Base-by-base conservation (phyloP, 2,329 filamentous ascomycete species). In the Metarhizium brunneum region DNA sequence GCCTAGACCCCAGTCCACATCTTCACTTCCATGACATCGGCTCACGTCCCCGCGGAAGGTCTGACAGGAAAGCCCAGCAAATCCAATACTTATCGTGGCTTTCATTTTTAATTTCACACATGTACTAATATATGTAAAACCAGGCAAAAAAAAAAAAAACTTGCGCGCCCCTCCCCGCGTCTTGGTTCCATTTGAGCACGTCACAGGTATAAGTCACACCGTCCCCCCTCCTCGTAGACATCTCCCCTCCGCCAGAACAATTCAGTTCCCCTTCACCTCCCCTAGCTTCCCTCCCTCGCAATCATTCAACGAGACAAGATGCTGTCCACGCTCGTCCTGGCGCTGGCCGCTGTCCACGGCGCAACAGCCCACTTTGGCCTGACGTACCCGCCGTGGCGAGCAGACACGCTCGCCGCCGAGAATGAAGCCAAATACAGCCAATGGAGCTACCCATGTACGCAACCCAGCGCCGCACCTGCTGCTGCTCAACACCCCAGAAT, bases 401-500 rank as follows among this genome's bases (percentile, higher is more conserved):
- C 68, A 56, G 71, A 80, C 63, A 77, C 75, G 0, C 71, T 81
- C 45, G 60, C 64, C 25, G 61, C 66, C 20, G 67, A 64, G 56
- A 66, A 66, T 35, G 70, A 69, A 55, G 64, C 64, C 14, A 64
- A 66, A 55, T 80, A 76, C 67, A 75, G 68, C 53, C 77, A 82
- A 63, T 81, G 73, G 72, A 61, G 57, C 1, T 76, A 76, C 57
- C 78, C 79, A n/a, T 82, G 78, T 80, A 70, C 14, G 25, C 25
- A 4, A 4, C 25, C 25, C 25, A 25, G 25, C 25, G 25, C 25
- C 25, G 25, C 25, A 25, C 4, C 25, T 25, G 25, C 25, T 25
- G 3, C 25, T 25, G 25, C 25, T 25, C 25, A 25, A 25, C 25
- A 25, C 25, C 25, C 25, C 25, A 25, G 6, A 10, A 13, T n/a